Evolutionary conservation across 2,329 filamentous ascomycete genomes (phyloP), one percentile per base, ranked within the genome.

Genomic region (Colletotrichum liriopes): DNA sequence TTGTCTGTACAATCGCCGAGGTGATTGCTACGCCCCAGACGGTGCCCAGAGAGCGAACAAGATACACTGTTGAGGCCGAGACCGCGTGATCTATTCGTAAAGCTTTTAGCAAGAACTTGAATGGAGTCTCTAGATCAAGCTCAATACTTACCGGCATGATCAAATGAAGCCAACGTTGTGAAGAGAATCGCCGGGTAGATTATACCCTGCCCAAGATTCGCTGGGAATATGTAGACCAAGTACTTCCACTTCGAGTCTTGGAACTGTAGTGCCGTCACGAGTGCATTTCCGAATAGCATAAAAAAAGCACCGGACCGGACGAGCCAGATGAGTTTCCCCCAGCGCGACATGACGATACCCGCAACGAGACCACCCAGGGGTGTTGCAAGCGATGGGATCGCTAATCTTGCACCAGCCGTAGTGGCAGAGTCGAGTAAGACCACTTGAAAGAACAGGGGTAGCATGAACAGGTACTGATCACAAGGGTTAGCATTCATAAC

Each of bases 371-470:
- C 89, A 0, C 89, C 89, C 62, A 88, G 77, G 2, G 90, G 90
- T 0, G 87, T 87, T 0, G 88, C 90, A 12, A 93, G 77, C 0
- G 90, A 92, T 1, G 92, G 89, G 1, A 91, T 87, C 0, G 90
- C 87, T 8, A 94, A 87, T 1, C 91, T 87, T 7, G 90, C 86
- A 0, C 92, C 92, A 0, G 92, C 92, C 18, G 86, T 85, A 0
- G 91, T 90, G 0, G 92, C 88, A 0, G 89, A 89, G 71, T 93
- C 91, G 2, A 89, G 81, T 3, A 92, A 85, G 8, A 93, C 90
- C 0, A 89, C 89, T 75, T 93, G 91, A 77, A 93, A 94, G 81
- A 92, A 93, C 6, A 94, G 82, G 0, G 92, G 92, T 0, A 92
- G 86, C 77, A 92, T 92, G 82, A 94, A 93, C 20, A 93, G 83